Base-by-base conservation (phyloP, 2,329 filamentous ascomycete genomes). In the Penicillium corylophilum region DNA sequence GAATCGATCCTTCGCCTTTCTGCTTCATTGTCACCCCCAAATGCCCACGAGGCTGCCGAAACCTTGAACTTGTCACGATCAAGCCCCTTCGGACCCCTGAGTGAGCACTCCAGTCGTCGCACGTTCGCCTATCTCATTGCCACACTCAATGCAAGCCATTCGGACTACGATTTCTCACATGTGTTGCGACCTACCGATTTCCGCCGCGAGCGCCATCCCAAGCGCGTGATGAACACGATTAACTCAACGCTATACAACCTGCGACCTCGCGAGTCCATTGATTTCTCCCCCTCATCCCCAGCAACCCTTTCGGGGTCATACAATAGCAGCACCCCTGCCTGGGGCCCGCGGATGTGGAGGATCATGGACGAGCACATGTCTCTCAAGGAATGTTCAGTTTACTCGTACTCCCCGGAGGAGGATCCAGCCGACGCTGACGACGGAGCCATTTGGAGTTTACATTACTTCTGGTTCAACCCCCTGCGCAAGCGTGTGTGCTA, bases 381-480 rank as follows among this genome's bases (percentile, higher is more conserved):
- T 44, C 80, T 97, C 39, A 86, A 89, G 61, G 87, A 95, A 61
- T 99, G 94, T 74, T 87, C 86, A 50, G 85, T 93, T 56, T 97
- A 96, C 71, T 88, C 87, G 50, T 99, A 95, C 74, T 84, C 88
- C 46, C 94, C 94, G 0, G 87, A 90, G 36, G 89, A 92, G 55
- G 92, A 96, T 66, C 90, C 91, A 0, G 96, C 95, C 64, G 91
- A 91, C 57, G 92, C 95, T 54, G 93, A 96, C 55, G 91, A 96
- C 66, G 89, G 90, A 55, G 88, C 92, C 9, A 92, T 99, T 56
- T 99, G 93, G 93, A 91, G 89, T 44, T 81, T 92, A 56, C 92
- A 97, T 71, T 96, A 95, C 73, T 96, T 99, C 77, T 95, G 97
- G 72, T 97, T 96, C 81, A 96, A 95, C 78, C 93, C 93, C 65